Conservation (phyloP, 768 basidiomycete species). For the Collybia nuda region DNA sequence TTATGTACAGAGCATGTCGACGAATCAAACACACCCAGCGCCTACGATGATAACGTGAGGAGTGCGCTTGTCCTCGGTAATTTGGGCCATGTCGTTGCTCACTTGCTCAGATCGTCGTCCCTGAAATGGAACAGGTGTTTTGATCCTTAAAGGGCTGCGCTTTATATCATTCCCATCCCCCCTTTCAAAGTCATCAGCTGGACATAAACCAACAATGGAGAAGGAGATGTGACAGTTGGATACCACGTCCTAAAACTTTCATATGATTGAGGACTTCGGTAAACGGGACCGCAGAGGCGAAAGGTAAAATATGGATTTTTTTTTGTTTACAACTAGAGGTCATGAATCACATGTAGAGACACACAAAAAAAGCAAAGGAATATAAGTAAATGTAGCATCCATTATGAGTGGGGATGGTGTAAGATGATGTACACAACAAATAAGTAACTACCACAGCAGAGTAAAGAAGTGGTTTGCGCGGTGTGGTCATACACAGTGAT, state of each 20-base stretch:
- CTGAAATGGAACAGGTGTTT: too few species aligned
- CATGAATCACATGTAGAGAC: not conserved
- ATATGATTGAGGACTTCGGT: too few species aligned
- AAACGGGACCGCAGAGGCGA: too few species aligned
- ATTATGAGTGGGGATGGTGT: not conserved
- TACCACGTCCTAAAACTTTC: too few species aligned
- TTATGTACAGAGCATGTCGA: not conserved
- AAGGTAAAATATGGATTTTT: not conserved
- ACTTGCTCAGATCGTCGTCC: too few species aligned
- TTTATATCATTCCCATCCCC: too few species aligned
- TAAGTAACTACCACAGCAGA: constrained; percentile 3
- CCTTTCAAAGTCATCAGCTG: too few species aligned
- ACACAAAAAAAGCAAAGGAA: too few species aligned
- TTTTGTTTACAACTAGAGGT: not conserved
- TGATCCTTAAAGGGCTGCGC: too few species aligned
- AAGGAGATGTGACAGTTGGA: too few species aligned
- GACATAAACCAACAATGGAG: too few species aligned
- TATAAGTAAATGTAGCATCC: not conserved
- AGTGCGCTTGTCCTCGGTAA: constrained; percentile 14
- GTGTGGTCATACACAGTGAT: constrained; percentile 3
- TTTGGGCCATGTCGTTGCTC: constrained; percentile 6
- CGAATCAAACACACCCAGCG: constrained; percentile 38
- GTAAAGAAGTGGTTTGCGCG: too few species aligned
- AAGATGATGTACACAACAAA: not conserved
- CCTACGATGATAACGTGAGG: constrained; percentile 48